phyloP scores from a whole-genome alignment of 345 rosid genomes.

The Acer negundo region DNA sequence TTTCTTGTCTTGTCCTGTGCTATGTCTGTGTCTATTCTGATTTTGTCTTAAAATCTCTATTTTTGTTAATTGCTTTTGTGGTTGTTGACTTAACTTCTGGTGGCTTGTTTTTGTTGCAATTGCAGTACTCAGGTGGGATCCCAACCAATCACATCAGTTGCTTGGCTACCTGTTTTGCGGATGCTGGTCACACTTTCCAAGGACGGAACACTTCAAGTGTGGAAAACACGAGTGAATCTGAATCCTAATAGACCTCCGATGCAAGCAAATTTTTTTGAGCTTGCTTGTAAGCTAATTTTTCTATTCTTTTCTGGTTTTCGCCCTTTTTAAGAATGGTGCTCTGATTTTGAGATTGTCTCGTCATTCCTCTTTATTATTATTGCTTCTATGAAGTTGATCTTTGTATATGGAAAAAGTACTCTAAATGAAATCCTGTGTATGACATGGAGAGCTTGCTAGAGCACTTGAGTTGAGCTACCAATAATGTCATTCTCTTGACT shows the following conservation, averaged over 20 bases:
- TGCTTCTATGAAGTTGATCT: not conserved
- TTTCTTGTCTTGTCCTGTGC: not conserved
- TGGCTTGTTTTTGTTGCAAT: constrained; percentile 8
- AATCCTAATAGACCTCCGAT: constrained; percentile 91
- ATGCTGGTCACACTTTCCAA: constrained; percentile 81
- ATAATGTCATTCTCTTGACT: not conserved
- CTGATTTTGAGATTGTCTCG: not conserved
- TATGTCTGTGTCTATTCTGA: not conserved
- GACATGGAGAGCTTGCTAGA: not conserved
- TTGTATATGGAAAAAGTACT: not conserved
- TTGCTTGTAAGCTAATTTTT: constrained; percentile 60
- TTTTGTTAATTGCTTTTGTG: not conserved
- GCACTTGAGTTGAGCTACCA: not conserved
- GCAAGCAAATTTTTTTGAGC: constrained; percentile 91
- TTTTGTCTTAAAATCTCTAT: not conserved
- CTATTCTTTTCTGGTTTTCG: not conserved
- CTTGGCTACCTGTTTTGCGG: constrained; percentile 87
- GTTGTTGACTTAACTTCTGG: not conserved
- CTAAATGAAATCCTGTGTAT: constrained; percentile 2
- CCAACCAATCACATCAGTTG: constrained; percentile 84
- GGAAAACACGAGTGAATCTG: constrained; percentile 78
- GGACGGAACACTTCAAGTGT: constrained; percentile 93
- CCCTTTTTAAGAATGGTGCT: not conserved
- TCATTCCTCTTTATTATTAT: not conserved
- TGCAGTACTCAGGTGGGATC: constrained; percentile 89